Conservation (phyloP, 1,284 basidiomycete genomes). For the Sporisorium graminicola region DNA sequence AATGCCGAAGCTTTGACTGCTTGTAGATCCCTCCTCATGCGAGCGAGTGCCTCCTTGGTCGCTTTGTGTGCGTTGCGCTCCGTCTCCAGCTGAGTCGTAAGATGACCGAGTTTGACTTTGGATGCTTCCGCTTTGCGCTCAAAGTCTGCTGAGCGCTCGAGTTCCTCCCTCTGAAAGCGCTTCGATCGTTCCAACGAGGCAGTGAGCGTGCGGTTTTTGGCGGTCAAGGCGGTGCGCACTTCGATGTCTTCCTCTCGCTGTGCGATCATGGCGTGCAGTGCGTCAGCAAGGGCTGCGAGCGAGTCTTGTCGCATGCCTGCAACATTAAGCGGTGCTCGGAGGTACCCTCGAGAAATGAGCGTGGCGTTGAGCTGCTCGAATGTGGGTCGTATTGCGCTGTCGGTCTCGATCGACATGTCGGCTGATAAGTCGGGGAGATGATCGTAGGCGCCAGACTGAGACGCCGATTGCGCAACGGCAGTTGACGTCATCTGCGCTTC, state of each 20-base stretch:
- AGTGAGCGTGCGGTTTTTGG: slow-evolving; percentile 44
- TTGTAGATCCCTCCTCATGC: slow-evolving; percentile 45
- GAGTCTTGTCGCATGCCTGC: slow-evolving; percentile 27
- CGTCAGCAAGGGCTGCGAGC: slow-evolving; percentile 39
- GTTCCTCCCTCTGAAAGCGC: slow-evolving; percentile 45
- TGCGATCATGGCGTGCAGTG: slow-evolving; percentile 53
- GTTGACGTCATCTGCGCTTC: neutral
- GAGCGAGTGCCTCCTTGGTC: slow-evolving; percentile 51
- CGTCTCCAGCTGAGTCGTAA: slow-evolving; percentile 30
- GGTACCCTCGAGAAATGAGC: slow-evolving; percentile 54
- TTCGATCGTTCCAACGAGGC: slow-evolving; percentile 47
- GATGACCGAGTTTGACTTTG: slow-evolving; percentile 36
- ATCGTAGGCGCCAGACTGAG: slow-evolving; percentile 27
- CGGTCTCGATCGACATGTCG: slow-evolving; percentile 28
- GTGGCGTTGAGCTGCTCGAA: slow-evolving; percentile 58
- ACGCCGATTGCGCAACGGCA: neutral
- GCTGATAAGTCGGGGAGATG: slow-evolving; percentile 40
- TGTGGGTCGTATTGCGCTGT: slow-evolving; percentile 24
- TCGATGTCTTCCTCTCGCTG: slow-evolving; percentile 59
- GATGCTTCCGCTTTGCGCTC: slow-evolving; percentile 51
- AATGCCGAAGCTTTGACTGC: slow-evolving; percentile 47
- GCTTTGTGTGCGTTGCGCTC: slow-evolving; percentile 46
- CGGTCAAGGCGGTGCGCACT: slow-evolving; percentile 52
- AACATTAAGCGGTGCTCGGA: slow-evolving; percentile 41
- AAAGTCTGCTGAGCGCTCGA: slow-evolving; percentile 37